Conservation (phyloP, 768 basidiomycete species). For the Leccinum sublutescens region DNA sequence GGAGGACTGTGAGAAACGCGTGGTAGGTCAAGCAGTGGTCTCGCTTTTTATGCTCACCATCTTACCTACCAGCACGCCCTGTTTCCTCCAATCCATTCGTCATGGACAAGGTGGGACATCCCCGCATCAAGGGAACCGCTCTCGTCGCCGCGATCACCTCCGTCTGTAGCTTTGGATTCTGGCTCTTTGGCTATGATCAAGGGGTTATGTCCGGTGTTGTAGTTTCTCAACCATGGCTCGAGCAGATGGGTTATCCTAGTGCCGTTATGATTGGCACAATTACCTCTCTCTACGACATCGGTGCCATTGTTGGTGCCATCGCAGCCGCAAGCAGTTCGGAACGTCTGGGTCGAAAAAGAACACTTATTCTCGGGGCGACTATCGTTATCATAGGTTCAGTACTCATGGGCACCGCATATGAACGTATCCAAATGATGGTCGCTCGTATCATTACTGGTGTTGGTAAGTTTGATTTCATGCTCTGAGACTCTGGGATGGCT, state of each 20-base stretch:
- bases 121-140: conserved; percentile 5
- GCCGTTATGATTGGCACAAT: conserved; percentile 17
- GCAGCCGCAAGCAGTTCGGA: conserved; percentile 14
- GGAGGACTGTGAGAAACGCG: neutral
- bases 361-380: conserved; percentile 9
- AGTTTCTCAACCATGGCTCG: conserved; percentile 12
- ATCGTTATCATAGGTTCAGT: conserved; percentile 12
- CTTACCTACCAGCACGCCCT: neutral
- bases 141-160: conserved; percentile 17
- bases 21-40: neutral
- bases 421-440: conserved; percentile 16
- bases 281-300: conserved; percentile 18
- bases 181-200: conserved; percentile 19
- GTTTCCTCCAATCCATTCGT: neutral
- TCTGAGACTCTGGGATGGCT: neutral
- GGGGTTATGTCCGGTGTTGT: conserved; percentile 18
- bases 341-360: conserved; percentile 12
- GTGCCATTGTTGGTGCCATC: conserved; percentile 13
- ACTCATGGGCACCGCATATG: conserved; percentile 13
- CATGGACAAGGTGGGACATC: conserved; percentile 15
- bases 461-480: neutral
- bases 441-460: conserved; percentile 9
- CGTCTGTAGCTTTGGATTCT: conserved; percentile 15
- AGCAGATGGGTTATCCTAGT: conserved; percentile 15
- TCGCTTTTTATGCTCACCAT: neutral